Evolutionary conservation across 2,329 filamentous ascomycete species (phyloP).

Genomic region (Penicillium sumatraense): DNA sequence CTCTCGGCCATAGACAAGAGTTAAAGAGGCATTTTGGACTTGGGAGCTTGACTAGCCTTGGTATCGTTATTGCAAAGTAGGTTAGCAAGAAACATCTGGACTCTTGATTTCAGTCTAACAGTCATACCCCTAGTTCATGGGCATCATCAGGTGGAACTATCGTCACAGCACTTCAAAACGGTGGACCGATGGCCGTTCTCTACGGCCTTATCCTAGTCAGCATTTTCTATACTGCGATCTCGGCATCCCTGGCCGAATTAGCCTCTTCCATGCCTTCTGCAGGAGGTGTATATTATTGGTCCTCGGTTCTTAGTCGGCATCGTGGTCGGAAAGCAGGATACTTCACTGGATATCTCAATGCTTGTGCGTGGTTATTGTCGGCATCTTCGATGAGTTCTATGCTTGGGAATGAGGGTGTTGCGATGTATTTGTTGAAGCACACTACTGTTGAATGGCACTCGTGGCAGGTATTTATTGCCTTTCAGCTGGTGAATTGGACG

Average conservation of each 20-base stretch:
- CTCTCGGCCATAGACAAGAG: slow-evolving; percentile 61
- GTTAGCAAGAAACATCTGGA: slow-evolving; percentile 39
- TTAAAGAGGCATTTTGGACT: slow-evolving; percentile 62
- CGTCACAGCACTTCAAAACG: slow-evolving; percentile 60
- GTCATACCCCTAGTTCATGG: slow-evolving; percentile 61
- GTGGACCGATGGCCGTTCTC: slow-evolving; percentile 62
- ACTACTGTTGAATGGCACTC: slow-evolving; percentile 28
- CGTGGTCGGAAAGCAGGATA: slow-evolving; percentile 52
- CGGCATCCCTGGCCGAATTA: slow-evolving; percentile 60
- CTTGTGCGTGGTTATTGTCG: slow-evolving; percentile 38
- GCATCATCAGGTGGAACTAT: slow-evolving; percentile 63
- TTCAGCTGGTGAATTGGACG: slow-evolving; percentile 57
- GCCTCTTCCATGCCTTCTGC: slow-evolving; percentile 62
- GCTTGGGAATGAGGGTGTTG: slow-evolving; percentile 36
- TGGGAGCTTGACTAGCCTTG: slow-evolving; percentile 60
- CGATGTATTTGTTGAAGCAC: slow-evolving; percentile 37
- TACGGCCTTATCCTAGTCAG: slow-evolving; percentile 57
- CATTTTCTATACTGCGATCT: slow-evolving; percentile 59
- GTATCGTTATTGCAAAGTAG: slow-evolving; percentile 56
- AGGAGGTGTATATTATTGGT: slow-evolving; percentile 61
- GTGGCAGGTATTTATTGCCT: slow-evolving; percentile 39
- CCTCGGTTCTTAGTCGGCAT: slow-evolving; percentile 55
- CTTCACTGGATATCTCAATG: slow-evolving; percentile 43
- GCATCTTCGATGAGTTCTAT: slow-evolving; percentile 37
- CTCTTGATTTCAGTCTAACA: neutral